Evolutionary conservation across 2,329 filamentous ascomycete species (phyloP), one percentile per base, ranked within the genome.

Genomic region (Botrytis deweyae): DNA sequence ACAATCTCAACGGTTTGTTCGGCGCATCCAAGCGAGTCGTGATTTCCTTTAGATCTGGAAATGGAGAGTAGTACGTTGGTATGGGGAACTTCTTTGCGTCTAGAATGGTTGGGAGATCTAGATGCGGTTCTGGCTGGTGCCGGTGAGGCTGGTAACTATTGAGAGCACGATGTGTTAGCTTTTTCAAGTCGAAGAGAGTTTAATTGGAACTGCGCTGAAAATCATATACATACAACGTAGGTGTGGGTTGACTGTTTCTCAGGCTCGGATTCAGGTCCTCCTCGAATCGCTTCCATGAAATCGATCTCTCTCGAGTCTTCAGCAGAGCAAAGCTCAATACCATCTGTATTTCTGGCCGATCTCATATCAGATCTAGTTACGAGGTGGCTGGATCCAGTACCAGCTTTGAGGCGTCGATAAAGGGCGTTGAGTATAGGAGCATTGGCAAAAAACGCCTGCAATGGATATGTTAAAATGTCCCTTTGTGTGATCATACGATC

Each of bases 391-490:
- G 71, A 38, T 18, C n/a, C 40, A 67, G 38, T 62, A 70, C 66
- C 49, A 69, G 10, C 22, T 38, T 18, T 69, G 16, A 33, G 22
- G 20, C 77, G 76, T 7, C 76, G 73, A 72, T 75, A 80, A 22
- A 79, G 62, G 8, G 73, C 74, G 44, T 78, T 75, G 52, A 80
- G 25, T 20, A 79, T 73, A 1, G 78, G 78, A 16, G 76, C 75
- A 65, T 80, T 80, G 25, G 75, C 78, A 7, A 79, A 72, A 0
- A 77, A 29, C 7, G 77, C 77, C 76, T 78, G 18, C 5, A 33
- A 33, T 44, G 1, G 55, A 38, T 52, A 68, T 3, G 74, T 73
- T 44, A 25, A 63, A 3, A 40, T 25, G 29, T n/a, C 29, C 44
- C n/a, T n/a, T 52, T 9, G 38, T 42, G 1, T 33, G 4, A 65